Evolutionary conservation across 768 basidiomycete species (phyloP), one percentile per base, ranked within the genome.

Genomic region (Trametopsis cervina): DNA sequence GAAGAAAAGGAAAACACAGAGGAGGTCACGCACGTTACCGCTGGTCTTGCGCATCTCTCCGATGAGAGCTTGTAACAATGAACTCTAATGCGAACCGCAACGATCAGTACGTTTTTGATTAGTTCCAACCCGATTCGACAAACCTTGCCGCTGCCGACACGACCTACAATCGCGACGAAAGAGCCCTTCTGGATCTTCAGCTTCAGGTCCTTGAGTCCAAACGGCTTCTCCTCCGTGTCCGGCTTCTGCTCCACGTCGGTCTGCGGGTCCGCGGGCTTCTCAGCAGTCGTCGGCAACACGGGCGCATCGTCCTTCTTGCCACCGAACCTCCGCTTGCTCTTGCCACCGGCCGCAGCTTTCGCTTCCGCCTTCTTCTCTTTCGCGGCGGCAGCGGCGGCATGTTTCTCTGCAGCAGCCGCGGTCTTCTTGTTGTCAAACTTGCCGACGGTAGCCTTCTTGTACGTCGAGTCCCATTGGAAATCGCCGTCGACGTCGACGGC

Each of bases 381-480:
- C n/a, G n/a, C n/a, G 22, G 48, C 54, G 13, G 48, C 54, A 45
- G 57, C 52, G 21, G 47, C 46, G 44, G 25, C 33, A 29, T 60
- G 62, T 18, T 57, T 59, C 15, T 69, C 70, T 18, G 54, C 61
- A 18, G 57, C 57, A 38, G 50, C 51, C 42, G 64, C 58, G 1
- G 46, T 48, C 42, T 52, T 55, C 25, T 48, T 53, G 27, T 47
- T 54, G 23, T 53, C 55, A 7, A 54, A 56, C 50, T 51, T 49
- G 5, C 46, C 50, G 13, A 24, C 44, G 9, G 21, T 38, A 12
- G 23, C 45, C 21, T 56, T 69, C 38, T 70, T 72, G 0, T 57
- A 54, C 40, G 77, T 73, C 1, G 81, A 75, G 59, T 96, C 93
- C 94, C 94, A 97, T 1, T 81, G 80, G 66, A 95, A 95, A 10